phyloP scores from a whole-genome alignment of 768 basidiomycete genomes.

The Auricularia heimuer region DNA sequence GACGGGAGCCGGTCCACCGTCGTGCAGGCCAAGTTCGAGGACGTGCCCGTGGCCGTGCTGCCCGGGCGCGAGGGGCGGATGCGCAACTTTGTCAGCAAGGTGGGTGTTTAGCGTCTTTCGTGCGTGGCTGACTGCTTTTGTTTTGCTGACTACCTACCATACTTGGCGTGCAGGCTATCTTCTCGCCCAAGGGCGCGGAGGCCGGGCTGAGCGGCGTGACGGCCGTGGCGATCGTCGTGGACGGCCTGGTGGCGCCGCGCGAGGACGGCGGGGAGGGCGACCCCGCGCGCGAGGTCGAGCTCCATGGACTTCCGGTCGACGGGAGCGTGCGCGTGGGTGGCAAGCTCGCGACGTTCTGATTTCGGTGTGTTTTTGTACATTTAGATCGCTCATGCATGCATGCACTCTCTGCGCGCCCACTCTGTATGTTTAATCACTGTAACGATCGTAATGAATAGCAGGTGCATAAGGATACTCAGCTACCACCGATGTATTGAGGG shows the following conservation, averaged over 20 bases:
- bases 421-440: too few species aligned
- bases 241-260: slow-evolving; percentile 43
- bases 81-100: slow-evolving; percentile 69
- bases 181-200: slow-evolving; percentile 49
- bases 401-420: too few species aligned
- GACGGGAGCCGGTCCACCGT: slow-evolving; percentile 41
- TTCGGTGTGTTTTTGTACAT: too few species aligned
- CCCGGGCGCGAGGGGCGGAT: slow-evolving; percentile 72
- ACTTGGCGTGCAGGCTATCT: slow-evolving; percentile 44
- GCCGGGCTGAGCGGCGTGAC: slow-evolving; percentile 61
- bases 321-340: slow-evolving; percentile 60
- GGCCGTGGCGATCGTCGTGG: slow-evolving; percentile 47
- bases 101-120: slow-evolving; percentile 17
- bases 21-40: slow-evolving; percentile 55
- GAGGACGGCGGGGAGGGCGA: slow-evolving; percentile 24
- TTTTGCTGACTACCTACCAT: too few species aligned
- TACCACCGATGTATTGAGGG: too few species aligned
- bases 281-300: slow-evolving; percentile 37
- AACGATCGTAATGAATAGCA: too few species aligned
- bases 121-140: background rate
- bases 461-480: too few species aligned
- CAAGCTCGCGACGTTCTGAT: slow-evolving; percentile 23
- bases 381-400: too few species aligned
- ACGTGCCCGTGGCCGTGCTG: slow-evolving; percentile 68
- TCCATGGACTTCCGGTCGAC: slow-evolving; percentile 54